Evolutionary conservation across 768 basidiomycete genomes (phyloP), one percentile per base, ranked within the genome.

Genomic region (Termitomyces sp.): DNA sequence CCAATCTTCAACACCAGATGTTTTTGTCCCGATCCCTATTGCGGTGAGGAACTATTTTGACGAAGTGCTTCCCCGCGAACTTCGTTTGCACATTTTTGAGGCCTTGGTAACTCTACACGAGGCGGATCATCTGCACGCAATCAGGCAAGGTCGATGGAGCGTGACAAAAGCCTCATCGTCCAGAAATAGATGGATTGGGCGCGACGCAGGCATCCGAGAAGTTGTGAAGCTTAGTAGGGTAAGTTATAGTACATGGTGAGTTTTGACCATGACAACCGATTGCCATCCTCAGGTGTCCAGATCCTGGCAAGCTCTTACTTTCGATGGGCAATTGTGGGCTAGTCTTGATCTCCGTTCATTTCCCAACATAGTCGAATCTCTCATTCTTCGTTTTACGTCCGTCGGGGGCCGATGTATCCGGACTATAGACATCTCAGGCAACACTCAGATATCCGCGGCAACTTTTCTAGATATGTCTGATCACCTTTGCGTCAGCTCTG

Each of bases 241-340:
- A 72, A 73, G 85, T 33, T 53, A 50, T 53, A 27, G 12, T 12
- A 51, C 14, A 46, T 24, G 26, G 22, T n/a, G 13, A 45, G 32
- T 42, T 43, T 34, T 18, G 24, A 27, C 5, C 12, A 22, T 34
- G 27, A 62, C 24, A 44, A 46, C 50, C 27, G 34, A 32, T 56
- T 59, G 37, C 64, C 33, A 30, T 58, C 55, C 37, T 64, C 61
- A 93, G 90, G 88, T 93, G 12, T 94, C 88, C 30, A 88, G 82
- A 67, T 66, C 77, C 10, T 96, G 93, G 93, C 85, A 82, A 53
- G 68, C 74, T 2, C 81, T 95, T 39, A 84, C 87, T 26, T 85
- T 87, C 64, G 94, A 96, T 68, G 93, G 93, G 14, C 90, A 93
- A 65, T 78, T 95, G n/a, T 95, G 94, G 94, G 65, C 72, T 44